Conservation (phyloP, 768 basidiomycete species). For the Termitomyces titanicus region DNA sequence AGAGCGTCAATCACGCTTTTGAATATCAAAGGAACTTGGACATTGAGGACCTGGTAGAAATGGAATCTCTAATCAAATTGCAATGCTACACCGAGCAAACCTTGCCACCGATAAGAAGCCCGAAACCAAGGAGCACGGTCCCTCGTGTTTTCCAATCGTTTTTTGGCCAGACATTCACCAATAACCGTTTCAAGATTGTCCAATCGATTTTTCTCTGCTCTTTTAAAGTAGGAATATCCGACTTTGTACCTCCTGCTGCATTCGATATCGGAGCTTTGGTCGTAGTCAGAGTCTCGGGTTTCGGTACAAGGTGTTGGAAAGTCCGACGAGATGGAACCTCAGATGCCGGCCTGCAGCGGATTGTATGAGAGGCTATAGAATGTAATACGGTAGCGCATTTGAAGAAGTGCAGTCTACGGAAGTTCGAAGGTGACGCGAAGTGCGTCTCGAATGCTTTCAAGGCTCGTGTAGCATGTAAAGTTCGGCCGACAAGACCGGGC, state of each 20-base stretch:
- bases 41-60: conserved; percentile 72
- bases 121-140: conserved; percentile 81
- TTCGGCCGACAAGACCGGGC: background rate
- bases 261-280: background rate
- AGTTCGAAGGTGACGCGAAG: background rate
- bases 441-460: background rate
- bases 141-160: conserved; percentile 78
- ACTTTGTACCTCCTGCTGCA: background rate
- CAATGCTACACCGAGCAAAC: conserved; percentile 36
- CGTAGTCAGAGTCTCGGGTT: conserved; percentile 12
- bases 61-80: background rate
- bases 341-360: background rate
- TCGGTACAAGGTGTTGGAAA: conserved; percentile 17
- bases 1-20: conserved; percentile 87
- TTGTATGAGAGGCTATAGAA: background rate
- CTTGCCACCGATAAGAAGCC: conserved; percentile 80
- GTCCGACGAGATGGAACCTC: conserved; percentile 4
- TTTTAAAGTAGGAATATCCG: conserved; percentile 28
- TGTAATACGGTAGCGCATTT: background rate
- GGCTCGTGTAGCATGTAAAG: background rate
- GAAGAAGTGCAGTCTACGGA: conserved; percentile 1
- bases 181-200: conserved; percentile 78
- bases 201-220: conserved; percentile 78
- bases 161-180: conserved; percentile 90
- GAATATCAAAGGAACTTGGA: conserved; percentile 97